Conservation (phyloP, 805 yeast genomes). For the Lachancea sp. region DNA sequence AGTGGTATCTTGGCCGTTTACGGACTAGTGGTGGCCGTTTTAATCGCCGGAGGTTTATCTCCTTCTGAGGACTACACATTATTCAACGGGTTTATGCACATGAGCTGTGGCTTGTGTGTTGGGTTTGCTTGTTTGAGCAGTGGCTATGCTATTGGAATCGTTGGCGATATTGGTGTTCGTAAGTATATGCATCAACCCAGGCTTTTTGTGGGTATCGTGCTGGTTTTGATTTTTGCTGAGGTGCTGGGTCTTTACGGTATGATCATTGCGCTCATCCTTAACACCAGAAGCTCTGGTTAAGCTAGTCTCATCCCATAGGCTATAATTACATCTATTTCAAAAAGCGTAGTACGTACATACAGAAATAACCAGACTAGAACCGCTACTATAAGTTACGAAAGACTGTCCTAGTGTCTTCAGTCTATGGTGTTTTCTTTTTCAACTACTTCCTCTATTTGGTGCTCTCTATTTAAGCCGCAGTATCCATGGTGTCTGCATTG, state of each 20-base stretch:
- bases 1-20: constrained; percentile 95
- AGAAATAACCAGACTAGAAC: constrained; percentile 2
- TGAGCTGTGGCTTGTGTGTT: constrained; percentile 91
- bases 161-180: constrained; percentile 90
- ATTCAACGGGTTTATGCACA: constrained; percentile 96
- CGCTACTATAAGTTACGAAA: background rate
- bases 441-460: background rate
- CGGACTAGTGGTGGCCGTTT: constrained; percentile 92
- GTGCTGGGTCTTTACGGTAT: constrained; percentile 88
- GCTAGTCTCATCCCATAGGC: constrained; percentile 7
- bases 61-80: constrained; percentile 77
- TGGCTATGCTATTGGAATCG: constrained; percentile 94
- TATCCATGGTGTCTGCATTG: constrained; percentile 29
- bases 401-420: background rate
- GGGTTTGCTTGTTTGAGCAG: constrained; percentile 96
- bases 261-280: constrained; percentile 88
- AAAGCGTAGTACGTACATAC: background rate
- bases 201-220: constrained; percentile 81
- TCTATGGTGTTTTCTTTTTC: background rate
- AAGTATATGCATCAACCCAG: constrained; percentile 83
- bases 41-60: constrained; percentile 84
- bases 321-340: background rate
- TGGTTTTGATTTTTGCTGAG: constrained; percentile 85
- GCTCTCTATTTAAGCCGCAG: constrained; percentile 22
- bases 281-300: constrained; percentile 73